Percentiles rank a stretch among this genome's conserved stretches.
Evolutionary conservation across 2,329 filamentous ascomycete genomes (phyloP).

Genomic region (Diaporthe sp.): DNA sequence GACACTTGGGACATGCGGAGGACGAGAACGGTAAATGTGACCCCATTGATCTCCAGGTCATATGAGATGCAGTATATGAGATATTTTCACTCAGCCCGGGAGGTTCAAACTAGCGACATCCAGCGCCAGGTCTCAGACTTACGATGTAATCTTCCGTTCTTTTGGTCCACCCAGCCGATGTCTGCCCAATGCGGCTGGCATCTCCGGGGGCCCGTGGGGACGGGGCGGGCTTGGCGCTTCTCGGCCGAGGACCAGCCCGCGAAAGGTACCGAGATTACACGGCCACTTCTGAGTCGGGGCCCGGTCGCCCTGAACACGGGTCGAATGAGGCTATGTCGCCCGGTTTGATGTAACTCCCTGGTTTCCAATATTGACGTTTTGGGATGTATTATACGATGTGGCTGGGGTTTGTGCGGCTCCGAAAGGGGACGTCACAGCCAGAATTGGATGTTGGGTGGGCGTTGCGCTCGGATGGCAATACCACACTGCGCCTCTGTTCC

Average conservation of each 20-base stretch:
- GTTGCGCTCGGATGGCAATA: not conserved
- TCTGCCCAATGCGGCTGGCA: not conserved
- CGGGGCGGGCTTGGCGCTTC: not conserved
- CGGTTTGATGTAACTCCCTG: not conserved
- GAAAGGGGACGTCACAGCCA: not conserved
- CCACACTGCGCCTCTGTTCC: not conserved
- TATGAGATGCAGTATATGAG: not conserved
- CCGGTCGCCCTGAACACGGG: not conserved
- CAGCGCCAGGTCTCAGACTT: not conserved
- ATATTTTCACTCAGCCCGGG: not conserved
- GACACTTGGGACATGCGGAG: not conserved
- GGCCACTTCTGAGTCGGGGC: not conserved
- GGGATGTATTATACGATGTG: not conserved
- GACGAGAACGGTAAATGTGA: not conserved
- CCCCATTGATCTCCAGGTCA: not conserved
- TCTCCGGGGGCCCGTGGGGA: conserved; percentile 11
- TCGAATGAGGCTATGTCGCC: not conserved
- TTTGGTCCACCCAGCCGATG: not conserved
- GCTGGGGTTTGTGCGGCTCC: too few species aligned
- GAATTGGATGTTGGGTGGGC: not conserved
- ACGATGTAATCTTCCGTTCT: not conserved
- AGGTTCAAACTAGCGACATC: not conserved
- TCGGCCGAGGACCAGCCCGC: not conserved
- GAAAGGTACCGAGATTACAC: not conserved
- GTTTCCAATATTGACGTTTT: not conserved